A percentile compares a stretch with the other conserved stretches of the same genome.
phyloP scores from a whole-genome alignment of 495 filamentous ascomycete species.

The Jackrogersella multiformis region DNA sequence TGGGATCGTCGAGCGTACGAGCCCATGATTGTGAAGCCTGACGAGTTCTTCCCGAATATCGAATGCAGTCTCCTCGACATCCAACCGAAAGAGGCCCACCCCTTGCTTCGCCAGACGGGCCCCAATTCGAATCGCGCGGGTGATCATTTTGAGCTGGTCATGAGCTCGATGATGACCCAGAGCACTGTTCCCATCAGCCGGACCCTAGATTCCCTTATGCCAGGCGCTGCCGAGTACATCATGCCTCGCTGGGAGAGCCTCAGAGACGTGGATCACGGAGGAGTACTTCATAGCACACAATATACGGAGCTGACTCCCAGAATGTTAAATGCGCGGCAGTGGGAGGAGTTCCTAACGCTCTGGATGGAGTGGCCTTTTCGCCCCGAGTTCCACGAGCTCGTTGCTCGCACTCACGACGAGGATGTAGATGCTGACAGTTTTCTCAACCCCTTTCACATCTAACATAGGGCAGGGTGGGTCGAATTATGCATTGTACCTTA shows the following conservation, averaged over 20 bases:
- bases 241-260: slow-evolving; percentile 51
- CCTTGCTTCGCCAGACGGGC: slow-evolving; percentile 50
- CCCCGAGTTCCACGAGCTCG: slow-evolving; percentile 54
- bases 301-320: slow-evolving; percentile 49
- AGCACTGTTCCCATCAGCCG: slow-evolving; percentile 31
- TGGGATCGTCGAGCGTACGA: slow-evolving; percentile 74
- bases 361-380: slow-evolving; percentile 70
- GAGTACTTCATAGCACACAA: slow-evolving; percentile 42
- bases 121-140: slow-evolving; percentile 44
- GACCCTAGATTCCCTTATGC: slow-evolving; percentile 43
- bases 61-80: slow-evolving; percentile 55
- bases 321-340: slow-evolving; percentile 55
- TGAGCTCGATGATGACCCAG: slow-evolving; percentile 36
- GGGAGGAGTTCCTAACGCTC: slow-evolving; percentile 58
- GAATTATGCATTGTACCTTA: too few species aligned
- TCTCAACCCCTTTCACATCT: neutral
- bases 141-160: slow-evolving; percentile 53
- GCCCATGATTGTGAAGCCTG: slow-evolving; percentile 56
- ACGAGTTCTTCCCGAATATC: slow-evolving; percentile 67
- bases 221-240: slow-evolving; percentile 56
- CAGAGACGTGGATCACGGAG: slow-evolving; percentile 52
- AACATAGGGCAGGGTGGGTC: neutral
- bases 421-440: slow-evolving; percentile 16
- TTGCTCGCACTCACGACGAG: slow-evolving; percentile 48
- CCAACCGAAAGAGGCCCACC: slow-evolving; percentile 52